Base-by-base conservation (phyloP, 345 rosid genomes). In the Noccaea caerulescens region DNA sequence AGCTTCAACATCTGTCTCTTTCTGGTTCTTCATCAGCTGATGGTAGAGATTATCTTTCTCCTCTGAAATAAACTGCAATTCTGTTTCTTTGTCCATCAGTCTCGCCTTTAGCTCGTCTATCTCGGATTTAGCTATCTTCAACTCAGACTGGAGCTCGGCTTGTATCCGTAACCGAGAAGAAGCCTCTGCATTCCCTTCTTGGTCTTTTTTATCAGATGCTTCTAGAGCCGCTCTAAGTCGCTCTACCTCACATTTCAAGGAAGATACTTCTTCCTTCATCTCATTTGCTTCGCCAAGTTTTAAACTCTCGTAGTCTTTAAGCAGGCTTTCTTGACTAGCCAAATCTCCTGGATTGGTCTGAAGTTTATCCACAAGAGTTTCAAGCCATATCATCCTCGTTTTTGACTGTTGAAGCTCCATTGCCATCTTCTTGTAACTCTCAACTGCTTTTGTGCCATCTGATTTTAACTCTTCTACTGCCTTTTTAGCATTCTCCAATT, bases 41-140 rank as follows among this genome's bases (percentile, higher is more conserved):
- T 75, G 55, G 38, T 56, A 82, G 5, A 80, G 59, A 41, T 71
- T 86, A 56, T 89, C 89, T 47, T 84, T 94, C 83, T 94, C 97
- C 78, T 91, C 93, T 4, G 89, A 80, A 38, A 88, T 69, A 11
- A 88, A 86, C 66, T 89, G 92, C 72, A 89, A 53, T 73, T 85
- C 93, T 41, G 90, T 82, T 80, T 94, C 99, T 79, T 91, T 94
- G 39, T 89, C 95, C 93, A 94, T 87, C 63, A 94, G 77, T 55
- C 80, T 85, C 3, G 87, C 93, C 72, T 85, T 91, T 77, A 94
- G 76, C 68, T 88, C 89, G 16, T 90, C 89, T 55, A 89, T 77
- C 58, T 74, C 78, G 7, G 80, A 70, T 60, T 80, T 89, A 30
- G 87, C 83, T 51, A 83, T 85, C 74, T 83, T 79, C 58, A 85